A percentile compares a stretch with the other conserved stretches of the same genome.
Conservation (phyloP, 805 yeast species). For the Cyberlindnera euphorbiae region DNA sequence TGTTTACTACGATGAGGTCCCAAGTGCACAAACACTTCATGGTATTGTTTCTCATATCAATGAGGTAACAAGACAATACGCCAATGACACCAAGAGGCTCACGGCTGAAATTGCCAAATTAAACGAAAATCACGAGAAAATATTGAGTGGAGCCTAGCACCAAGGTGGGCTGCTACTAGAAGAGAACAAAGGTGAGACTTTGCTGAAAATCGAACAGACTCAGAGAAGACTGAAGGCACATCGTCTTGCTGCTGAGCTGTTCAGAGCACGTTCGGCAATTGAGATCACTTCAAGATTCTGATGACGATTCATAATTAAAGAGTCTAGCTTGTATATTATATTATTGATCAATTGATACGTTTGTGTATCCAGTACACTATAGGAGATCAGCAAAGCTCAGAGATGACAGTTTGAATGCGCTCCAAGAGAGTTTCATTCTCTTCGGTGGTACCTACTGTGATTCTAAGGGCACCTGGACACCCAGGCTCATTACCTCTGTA, state of each 20-base stretch:
- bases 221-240: conserved; percentile 9
- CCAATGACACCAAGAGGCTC: conserved; percentile 18
- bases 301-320: neutral
- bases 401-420: conserved; percentile 37
- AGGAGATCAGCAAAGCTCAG: conserved; percentile 12
- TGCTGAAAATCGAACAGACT: conserved; percentile 15
- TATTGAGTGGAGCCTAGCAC: conserved; percentile 7
- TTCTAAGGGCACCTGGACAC: conserved; percentile 81
- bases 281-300: conserved; percentile 14
- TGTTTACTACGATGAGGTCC: conserved; percentile 8
- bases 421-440: conserved; percentile 62
- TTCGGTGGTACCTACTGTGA: conserved; percentile 77
- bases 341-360: too few relatives aligned
- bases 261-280: conserved; percentile 7
- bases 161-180: neutral
- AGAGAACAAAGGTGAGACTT: conserved; percentile 12
- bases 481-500: conserved; percentile 89
- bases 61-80: conserved; percentile 15
- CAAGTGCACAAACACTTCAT: conserved; percentile 13
- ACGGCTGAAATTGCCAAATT: conserved; percentile 17
- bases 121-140: conserved; percentile 19
- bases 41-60: conserved; percentile 16
- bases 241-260: conserved; percentile 4
- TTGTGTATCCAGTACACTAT: neutral
- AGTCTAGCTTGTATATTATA: neutral